Percentiles rank a stretch among this genome's conserved stretches.
Conservation (phyloP, 352 stramenopile species). For the Phytophthora colocasiae region DNA sequence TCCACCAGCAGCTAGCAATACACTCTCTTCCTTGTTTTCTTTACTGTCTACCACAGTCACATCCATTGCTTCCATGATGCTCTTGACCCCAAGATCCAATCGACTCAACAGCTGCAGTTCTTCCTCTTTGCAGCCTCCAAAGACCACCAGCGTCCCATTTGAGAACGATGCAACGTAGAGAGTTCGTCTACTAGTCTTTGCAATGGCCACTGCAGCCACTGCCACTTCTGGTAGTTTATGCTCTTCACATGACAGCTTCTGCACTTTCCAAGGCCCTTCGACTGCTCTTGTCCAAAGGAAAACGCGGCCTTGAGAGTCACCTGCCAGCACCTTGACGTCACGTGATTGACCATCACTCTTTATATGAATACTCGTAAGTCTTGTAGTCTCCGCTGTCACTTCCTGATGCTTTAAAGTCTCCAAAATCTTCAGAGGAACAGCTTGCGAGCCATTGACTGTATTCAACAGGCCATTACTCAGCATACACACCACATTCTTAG, state of each 20-base stretch:
- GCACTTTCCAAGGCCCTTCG: slow-evolving; percentile 25
- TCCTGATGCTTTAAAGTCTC: slow-evolving; percentile 60
- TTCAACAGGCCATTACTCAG: slow-evolving; percentile 16
- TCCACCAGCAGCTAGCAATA: slow-evolving; percentile 69
- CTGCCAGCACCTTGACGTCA: slow-evolving; percentile 49
- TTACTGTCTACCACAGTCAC: slow-evolving; percentile 15
- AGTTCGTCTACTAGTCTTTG: slow-evolving; percentile 39
- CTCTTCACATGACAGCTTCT: slow-evolving; percentile 13
- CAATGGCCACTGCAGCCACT: slow-evolving; percentile 45
- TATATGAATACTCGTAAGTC: slow-evolving; percentile 57
- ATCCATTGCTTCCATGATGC: slow-evolving; percentile 65
- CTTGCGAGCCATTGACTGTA: slow-evolving; percentile 2
- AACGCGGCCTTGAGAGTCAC: slow-evolving; percentile 69
- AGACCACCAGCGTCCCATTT: slow-evolving; percentile 50
- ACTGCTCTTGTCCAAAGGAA: slow-evolving; percentile 49
- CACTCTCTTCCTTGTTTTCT: slow-evolving; percentile 21
- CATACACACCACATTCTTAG: slow-evolving; percentile 60
- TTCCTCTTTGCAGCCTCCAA: slow-evolving; percentile 34
- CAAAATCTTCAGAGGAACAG: slow-evolving; percentile 31
- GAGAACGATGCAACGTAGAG: slow-evolving; percentile 59
- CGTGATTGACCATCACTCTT: slow-evolving; percentile 8
- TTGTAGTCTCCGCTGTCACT: slow-evolving; percentile 31
- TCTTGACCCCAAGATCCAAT: slow-evolving; percentile 45
- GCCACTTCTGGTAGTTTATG: slow-evolving; percentile 36
- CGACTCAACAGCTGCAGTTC: slow-evolving; percentile 24